Conservation (phyloP, 306 rosid species). For the Sechiopsis laciniata region DNA sequence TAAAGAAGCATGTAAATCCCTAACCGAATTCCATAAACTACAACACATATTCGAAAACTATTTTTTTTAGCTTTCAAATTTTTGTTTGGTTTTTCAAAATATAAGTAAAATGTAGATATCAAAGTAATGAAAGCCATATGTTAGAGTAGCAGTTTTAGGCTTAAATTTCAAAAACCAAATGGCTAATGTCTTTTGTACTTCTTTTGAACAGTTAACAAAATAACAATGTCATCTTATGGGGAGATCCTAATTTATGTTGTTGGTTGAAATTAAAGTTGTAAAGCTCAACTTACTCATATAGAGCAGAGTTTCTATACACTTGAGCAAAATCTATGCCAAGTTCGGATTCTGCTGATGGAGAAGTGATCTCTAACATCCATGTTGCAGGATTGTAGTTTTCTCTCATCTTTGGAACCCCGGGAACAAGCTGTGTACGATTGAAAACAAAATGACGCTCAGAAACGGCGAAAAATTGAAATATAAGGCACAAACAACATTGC, state of each 20-base stretch:
- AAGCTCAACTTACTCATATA: slow-evolving; percentile 29
- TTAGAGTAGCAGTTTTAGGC: no score
- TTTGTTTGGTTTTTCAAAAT: no score
- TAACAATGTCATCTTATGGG: not conserved
- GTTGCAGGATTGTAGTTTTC: slow-evolving; percentile 34
- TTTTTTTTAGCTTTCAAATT: no score
- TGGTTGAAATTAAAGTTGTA: not conserved
- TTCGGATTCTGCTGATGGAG: slow-evolving; percentile 34
- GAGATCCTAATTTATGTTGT: not conserved
- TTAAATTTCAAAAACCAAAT: no score
- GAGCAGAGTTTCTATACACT: slow-evolving; percentile 35
- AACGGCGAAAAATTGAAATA: not conserved
- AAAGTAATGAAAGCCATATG: no score
- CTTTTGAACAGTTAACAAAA: not conserved
- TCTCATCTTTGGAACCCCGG: slow-evolving; percentile 32
- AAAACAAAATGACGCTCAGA: not conserved
- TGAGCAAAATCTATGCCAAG: slow-evolving; percentile 37
- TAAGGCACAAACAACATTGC: not conserved
- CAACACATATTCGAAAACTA: no score
- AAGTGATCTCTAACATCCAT: slow-evolving; percentile 42
- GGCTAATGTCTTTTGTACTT: not conserved
- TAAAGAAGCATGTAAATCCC: no score
- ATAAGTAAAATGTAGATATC: no score
- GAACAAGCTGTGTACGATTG: slow-evolving; percentile 21
- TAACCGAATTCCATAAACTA: no score